Conservation (phyloP, 805 yeast genomes). For the Cyberlindnera samutprakarnensis region DNA sequence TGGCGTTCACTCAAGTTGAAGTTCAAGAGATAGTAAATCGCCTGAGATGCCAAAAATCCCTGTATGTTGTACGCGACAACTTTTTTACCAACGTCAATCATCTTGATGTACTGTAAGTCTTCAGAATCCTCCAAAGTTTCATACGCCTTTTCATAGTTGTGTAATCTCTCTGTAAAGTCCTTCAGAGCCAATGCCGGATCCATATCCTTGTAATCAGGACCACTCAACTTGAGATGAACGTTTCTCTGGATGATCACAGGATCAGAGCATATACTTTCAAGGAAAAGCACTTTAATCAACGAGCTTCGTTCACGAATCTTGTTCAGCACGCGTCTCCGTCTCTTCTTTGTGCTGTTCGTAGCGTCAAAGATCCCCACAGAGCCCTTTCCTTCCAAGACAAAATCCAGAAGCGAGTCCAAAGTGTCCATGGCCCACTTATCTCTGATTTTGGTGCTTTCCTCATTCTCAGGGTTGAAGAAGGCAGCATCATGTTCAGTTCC, state of each 20-base stretch:
- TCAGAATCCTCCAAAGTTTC: constrained; percentile 83
- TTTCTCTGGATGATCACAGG: constrained; percentile 73
- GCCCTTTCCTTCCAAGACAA: constrained; percentile 72
- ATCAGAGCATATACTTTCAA: constrained; percentile 86
- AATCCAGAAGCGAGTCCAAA: constrained; percentile 73
- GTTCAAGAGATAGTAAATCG: constrained; percentile 80
- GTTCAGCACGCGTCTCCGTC: constrained; percentile 52
- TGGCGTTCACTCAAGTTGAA: constrained; percentile 86
- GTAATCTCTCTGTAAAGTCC: constrained; percentile 76
- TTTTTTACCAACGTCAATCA: constrained; percentile 94
- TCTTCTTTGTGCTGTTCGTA: constrained; percentile 63
- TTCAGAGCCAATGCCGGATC: constrained; percentile 70
- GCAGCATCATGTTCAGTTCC: constrained; percentile 57
- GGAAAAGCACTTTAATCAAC: constrained; percentile 67
- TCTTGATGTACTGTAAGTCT: constrained; percentile 76
- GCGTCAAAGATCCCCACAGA: constrained; percentile 91
- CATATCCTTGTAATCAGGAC: constrained; percentile 88
- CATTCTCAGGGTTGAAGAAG: constrained; percentile 79
- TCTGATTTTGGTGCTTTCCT: constrained; percentile 53
- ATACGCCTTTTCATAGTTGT: constrained; percentile 82
- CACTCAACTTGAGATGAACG: constrained; percentile 76
- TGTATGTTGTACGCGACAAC: constrained; percentile 88
- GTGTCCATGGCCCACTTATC: constrained; percentile 98
- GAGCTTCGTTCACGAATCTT: constrained; percentile 50
- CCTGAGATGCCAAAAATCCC: constrained; percentile 85